Conservation (phyloP, 2,329 filamentous ascomycete genomes). For the Curvularia eragrostidis region DNA sequence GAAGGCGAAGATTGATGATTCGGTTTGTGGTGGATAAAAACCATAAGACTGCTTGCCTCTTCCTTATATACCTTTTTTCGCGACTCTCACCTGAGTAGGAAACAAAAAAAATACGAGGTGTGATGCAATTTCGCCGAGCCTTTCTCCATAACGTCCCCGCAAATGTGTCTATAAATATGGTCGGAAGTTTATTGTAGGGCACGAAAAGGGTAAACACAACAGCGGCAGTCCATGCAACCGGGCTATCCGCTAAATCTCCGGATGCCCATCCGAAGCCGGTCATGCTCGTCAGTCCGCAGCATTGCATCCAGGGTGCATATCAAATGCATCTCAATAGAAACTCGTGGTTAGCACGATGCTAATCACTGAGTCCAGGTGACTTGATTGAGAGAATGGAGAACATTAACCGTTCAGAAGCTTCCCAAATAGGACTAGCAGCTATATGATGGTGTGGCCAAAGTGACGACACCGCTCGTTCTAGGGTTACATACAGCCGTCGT, state of each 20-base stretch:
- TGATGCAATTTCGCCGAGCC: neutral
- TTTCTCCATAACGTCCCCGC: neutral
- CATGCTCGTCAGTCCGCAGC: neutral
- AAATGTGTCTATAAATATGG: neutral
- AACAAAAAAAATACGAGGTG: neutral
- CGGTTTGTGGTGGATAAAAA: slow-evolving; percentile 1
- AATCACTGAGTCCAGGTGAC: neutral
- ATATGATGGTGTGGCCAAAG: neutral
- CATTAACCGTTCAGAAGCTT: neutral
- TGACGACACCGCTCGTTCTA: neutral
- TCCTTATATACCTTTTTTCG: slow-evolving; percentile 9
- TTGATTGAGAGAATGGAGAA: neutral
- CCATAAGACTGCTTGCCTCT: neutral
- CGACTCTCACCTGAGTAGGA: neutral
- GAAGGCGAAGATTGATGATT: slow-evolving; percentile 8
- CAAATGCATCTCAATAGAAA: neutral
- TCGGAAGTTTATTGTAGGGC: neutral
- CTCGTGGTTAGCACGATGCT: too few species aligned
- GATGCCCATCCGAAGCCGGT: neutral
- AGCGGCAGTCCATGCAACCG: neutral
- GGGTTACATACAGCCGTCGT: neutral
- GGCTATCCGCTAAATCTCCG: neutral
- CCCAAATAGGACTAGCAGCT: neutral
- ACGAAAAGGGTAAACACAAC: neutral
- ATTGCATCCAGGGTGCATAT: neutral